Base-by-base conservation (phyloP, 768 basidiomycete species). In the Sarcodon sp. region DNA sequence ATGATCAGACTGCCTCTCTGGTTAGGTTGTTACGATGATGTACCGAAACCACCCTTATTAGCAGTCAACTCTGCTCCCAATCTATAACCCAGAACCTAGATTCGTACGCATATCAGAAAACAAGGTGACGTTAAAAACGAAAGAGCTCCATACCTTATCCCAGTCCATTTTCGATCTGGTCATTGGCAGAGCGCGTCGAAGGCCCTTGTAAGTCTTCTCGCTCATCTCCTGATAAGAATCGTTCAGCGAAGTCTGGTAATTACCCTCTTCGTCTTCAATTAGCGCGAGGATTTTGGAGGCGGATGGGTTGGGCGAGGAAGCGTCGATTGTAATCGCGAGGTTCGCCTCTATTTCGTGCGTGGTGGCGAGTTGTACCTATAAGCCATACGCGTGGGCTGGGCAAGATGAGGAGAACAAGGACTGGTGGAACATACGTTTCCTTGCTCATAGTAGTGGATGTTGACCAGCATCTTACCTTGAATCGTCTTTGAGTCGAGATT, bases 381-480 rank as follows among this genome's bases (percentile, higher is more conserved):
- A 47, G 10, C 33, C 31, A 33, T 7, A 33, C 15, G 8, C 32
- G 31, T 7, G 0, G 12, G 31, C 10, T 36, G 6, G n/a, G 21
- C 4, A 34, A 4, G 7, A 43, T 9, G 51, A 13, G 45, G 15
- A 46, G 33, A 3, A 18, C 34, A 47, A 33, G 31, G 44, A 21
- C 37, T 31, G 36, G 33, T 41, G 15, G 27, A 4, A 55, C 80
- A 45, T 48, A 93, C 90, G 61, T 93, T 94, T 55, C 94, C 94
- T 60, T 96, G 90, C 62, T 99, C 96, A 59, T 93, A 98, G 59
- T 98, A 98, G 63, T 99, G 96, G 10, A 97, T 83, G 56, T 91
- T 87, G 39, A 87, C 75, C 7, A 83, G 69, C 12, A 96, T 77
- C 56, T 69, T 76, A 0, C 91, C 92, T n/a, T 66, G 63, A 5